phyloP scores from a whole-genome alignment of 345 rosid genomes.

The Brassica rapa region DNA sequence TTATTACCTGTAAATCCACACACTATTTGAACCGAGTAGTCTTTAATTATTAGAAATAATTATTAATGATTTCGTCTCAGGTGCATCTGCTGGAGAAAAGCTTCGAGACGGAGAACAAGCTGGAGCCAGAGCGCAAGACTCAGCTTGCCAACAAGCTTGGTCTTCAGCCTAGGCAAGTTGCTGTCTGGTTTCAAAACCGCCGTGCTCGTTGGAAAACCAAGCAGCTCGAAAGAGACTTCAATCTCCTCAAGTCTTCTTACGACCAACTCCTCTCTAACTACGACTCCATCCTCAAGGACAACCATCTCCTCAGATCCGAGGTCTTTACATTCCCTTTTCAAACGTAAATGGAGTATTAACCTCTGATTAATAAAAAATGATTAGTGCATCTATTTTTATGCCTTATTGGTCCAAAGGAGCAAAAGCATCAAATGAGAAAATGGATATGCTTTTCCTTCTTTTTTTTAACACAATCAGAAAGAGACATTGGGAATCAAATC shows the following conservation, averaged over 20 bases:
- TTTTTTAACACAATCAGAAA: neutral
- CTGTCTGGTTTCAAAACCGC: constrained; percentile 98
- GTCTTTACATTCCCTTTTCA: constrained; percentile 17
- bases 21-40: too few species aligned
- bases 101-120: constrained; percentile 88
- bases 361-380: neutral
- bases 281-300: constrained; percentile 59
- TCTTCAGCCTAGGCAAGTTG: constrained; percentile 89
- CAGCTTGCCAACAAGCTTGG: constrained; percentile 89
- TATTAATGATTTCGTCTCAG: constrained; percentile 20
- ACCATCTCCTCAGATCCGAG: constrained; percentile 72
- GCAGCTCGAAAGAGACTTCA: constrained; percentile 88
- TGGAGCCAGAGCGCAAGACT: constrained; percentile 88
- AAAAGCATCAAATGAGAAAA: constrained; percentile 20
- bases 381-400: neutral
- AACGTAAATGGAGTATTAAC: neutral
- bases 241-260: constrained; percentile 75
- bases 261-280: constrained; percentile 67
- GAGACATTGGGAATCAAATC: constrained; percentile 19
- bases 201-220: constrained; percentile 94
- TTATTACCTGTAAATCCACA: too few species aligned
- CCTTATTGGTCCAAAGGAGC: constrained; percentile 32
- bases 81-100: constrained; percentile 86
- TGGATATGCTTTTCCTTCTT: constrained; percentile 19
- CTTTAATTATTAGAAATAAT: neutral